phyloP scores from a whole-genome alignment of 768 basidiomycete species.

The Tricholoma matsutake region DNA sequence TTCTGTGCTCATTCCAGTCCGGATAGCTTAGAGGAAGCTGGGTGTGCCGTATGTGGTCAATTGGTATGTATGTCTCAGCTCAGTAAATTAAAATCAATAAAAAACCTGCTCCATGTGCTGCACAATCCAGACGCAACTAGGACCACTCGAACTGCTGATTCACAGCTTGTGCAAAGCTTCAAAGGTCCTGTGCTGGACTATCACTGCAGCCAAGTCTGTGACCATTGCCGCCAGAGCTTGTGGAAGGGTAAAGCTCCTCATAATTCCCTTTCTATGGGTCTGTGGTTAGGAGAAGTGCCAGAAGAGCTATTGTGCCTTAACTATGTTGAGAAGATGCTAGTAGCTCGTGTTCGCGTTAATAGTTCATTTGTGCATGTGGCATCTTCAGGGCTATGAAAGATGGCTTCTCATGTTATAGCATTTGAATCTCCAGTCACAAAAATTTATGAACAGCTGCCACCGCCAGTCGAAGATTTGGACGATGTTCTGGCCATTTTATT shows the following conservation, averaged over 20 bases:
- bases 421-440: slow-evolving; percentile 24
- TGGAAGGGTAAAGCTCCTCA: too few species aligned
- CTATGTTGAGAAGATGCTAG: too few species aligned
- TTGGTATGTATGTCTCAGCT: too few species aligned
- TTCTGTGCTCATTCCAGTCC: too few species aligned
- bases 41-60: too few species aligned
- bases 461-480: slow-evolving; percentile 16
- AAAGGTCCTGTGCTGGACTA: slow-evolving; percentile 16
- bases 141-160: not conserved
- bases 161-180: not conserved
- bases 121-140: too few species aligned
- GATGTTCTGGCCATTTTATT: too few species aligned
- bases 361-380: slow-evolving; percentile 25
- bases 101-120: too few species aligned
- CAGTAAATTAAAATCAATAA: too few species aligned
- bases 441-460: slow-evolving; percentile 24
- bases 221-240: slow-evolving; percentile 22
- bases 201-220: slow-evolving; percentile 23
- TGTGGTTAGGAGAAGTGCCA: not conserved
- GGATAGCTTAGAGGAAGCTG: too few species aligned
- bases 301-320: too few species aligned
- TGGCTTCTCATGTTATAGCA: slow-evolving; percentile 28
- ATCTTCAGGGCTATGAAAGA: slow-evolving; percentile 20
- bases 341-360: slow-evolving; percentile 24
- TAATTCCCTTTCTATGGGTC: too few species aligned